Evolutionary conservation across 345 rosid species (phyloP).

Genomic region (Melastoma malabathricum): DNA sequence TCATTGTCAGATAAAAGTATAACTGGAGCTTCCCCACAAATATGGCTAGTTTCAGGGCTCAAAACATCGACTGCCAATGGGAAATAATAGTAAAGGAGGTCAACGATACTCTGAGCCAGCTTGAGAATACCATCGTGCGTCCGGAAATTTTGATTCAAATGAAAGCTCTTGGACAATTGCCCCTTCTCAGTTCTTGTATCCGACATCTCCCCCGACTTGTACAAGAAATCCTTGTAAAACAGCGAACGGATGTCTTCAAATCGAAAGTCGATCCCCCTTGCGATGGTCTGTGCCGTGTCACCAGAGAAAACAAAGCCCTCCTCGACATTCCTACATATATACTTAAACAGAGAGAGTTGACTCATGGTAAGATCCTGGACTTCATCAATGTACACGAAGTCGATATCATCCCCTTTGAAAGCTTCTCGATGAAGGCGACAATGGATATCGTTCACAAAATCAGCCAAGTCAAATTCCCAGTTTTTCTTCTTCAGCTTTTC

Average conservation of each 20-base stretch:
- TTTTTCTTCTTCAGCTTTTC: slow-evolving; percentile 28
- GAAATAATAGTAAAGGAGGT: slow-evolving; percentile 33
- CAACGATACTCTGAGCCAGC: slow-evolving; percentile 39
- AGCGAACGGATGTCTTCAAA: slow-evolving; percentile 38
- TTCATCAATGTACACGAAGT: slow-evolving; percentile 48
- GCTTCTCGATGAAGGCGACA: slow-evolving; percentile 15
- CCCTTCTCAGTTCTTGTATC: slow-evolving; percentile 17
- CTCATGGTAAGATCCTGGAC: slow-evolving; percentile 55
- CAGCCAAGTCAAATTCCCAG: slow-evolving; percentile 44
- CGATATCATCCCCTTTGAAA: slow-evolving; percentile 20
- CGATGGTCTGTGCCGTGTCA: slow-evolving; percentile 39
- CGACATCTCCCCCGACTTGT: slow-evolving; percentile 8
- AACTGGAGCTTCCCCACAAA: slow-evolving; percentile 37
- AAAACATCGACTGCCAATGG: slow-evolving; percentile 23
- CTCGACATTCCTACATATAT: slow-evolving; percentile 21
- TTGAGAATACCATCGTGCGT: slow-evolving; percentile 38
- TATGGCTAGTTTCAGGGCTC: slow-evolving; percentile 22
- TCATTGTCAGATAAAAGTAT: slow-evolving; percentile 21
- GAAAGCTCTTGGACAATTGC: slow-evolving; percentile 19
- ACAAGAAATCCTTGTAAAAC: slow-evolving; percentile 29
- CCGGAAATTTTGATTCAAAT: slow-evolving; percentile 40
- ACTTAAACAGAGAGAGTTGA: slow-evolving; percentile 35
- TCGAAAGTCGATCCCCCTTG: slow-evolving; percentile 34
- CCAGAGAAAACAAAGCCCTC: slow-evolving; percentile 48
- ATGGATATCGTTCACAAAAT: slow-evolving; percentile 46